Conservation (phyloP, 331 rosid genomes). For the Quercus lobata region DNA sequence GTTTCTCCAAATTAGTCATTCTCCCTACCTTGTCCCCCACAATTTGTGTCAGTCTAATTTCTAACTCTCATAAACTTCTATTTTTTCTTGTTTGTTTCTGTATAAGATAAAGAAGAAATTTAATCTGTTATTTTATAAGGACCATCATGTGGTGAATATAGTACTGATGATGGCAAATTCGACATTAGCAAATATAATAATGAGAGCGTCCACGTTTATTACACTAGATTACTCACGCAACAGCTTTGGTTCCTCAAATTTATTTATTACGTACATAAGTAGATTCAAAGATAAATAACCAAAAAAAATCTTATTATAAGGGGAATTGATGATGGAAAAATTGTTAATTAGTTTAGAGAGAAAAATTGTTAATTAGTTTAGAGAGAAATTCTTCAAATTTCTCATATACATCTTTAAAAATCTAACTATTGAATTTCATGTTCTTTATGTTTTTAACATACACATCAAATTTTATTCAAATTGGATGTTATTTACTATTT, state of each 20-base stretch:
- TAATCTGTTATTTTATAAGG: background rate
- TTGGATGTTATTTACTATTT: too few species aligned
- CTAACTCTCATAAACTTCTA: background rate
- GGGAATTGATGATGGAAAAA: too few species aligned
- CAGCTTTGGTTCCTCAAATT: background rate
- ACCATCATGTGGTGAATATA: background rate
- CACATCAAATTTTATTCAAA: too few species aligned
- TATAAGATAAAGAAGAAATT: background rate
- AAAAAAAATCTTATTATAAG: too few species aligned
- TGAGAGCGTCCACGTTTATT: background rate
- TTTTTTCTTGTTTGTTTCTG: background rate
- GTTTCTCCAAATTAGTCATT: background rate
- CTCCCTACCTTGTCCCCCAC: background rate
- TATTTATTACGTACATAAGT: background rate
- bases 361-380: too few species aligned
- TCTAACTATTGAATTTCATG: too few species aligned
- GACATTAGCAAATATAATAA: background rate
- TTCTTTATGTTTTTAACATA: too few species aligned
- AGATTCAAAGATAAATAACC: too few species aligned
- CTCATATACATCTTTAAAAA: too few species aligned
- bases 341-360: too few species aligned
- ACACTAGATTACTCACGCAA: background rate
- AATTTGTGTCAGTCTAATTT: background rate
- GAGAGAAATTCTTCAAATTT: too few species aligned
- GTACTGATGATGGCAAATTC: background rate